A percentile compares a stretch with the other conserved stretches of the same genome.
Conservation (phyloP, 371 early-diverging fungal genomes). For the Mucor mucedo region DNA sequence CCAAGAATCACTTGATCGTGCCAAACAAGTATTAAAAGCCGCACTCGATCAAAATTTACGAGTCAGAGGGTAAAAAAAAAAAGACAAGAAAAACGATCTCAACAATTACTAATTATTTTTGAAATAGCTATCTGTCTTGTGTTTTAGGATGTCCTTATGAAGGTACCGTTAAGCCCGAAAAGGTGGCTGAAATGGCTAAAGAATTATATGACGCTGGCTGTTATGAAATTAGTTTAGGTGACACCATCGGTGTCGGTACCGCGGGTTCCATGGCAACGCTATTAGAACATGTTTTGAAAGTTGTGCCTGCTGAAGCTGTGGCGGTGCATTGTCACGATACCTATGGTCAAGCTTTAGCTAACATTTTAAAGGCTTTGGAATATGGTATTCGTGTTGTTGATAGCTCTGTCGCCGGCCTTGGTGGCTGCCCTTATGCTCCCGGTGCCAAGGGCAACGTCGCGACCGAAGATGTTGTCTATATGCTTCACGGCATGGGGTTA, state of each 20-base stretch:
- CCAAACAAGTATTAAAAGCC: conserved; percentile 68
- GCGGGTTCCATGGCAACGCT: conserved; percentile 77
- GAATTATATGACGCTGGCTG: conserved; percentile 89
- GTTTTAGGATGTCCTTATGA: conserved; percentile 97
- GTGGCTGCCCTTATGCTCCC: conserved; percentile 96
- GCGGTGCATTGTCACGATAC: conserved; percentile 98
- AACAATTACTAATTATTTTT: neutral
- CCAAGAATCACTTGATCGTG: conserved; percentile 78
- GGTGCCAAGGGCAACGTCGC: conserved; percentile 98
- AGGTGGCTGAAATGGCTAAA: conserved; percentile 79
- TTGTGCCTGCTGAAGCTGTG: conserved; percentile 76
- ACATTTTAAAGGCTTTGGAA: conserved; percentile 85
- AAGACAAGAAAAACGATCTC: neutral
- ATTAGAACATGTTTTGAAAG: conserved; percentile 74
- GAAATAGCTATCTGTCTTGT: conserved; percentile 83
- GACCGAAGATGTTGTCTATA: conserved; percentile 96
- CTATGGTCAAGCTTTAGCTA: conserved; percentile 96
- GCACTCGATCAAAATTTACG: conserved; percentile 75
- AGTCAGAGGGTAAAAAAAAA: conserved; percentile 74
- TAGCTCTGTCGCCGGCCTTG: conserved; percentile 92
- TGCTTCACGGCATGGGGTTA: conserved; percentile 87
- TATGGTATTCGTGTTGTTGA: conserved; percentile 92
- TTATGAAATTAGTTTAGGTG: conserved; percentile 96
- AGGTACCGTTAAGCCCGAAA: conserved; percentile 72
- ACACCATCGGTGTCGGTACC: conserved; percentile 96